Evolutionary conservation across 2,329 filamentous ascomycete species (phyloP), one percentile per base, ranked within the genome.

Genomic region (Talaromyces sp.): DNA sequence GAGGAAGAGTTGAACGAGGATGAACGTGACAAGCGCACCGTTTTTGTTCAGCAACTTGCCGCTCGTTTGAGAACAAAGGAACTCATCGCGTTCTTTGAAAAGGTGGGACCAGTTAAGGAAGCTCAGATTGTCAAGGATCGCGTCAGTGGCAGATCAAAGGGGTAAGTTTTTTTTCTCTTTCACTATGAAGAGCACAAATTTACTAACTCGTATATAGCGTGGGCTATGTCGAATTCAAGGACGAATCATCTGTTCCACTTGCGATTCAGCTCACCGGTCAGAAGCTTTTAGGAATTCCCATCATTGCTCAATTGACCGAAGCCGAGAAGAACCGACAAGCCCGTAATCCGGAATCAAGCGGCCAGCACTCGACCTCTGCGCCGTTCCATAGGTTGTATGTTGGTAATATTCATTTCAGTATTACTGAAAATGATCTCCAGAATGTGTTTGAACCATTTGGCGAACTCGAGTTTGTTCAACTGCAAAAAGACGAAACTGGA

Each of bases 291-390:
- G 93, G 92, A 83, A 97, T 99, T 68, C 95, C 95, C 62, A 96
- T 99, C 75, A 99, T 99, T 71, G 96, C 93, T 59, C 93, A 98
- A 79, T 87, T 96, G 75, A 98, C 95, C 70, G 95, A 99, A 83
- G 96, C 95, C 74, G 96, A 99, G 78, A 99, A 99, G 83, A 99
- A 99, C 74, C 92, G 95, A 69, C 93, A 96, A 82, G 91, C 92
- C 65, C 91, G 93, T 67, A 93, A 86, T 65, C 85, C 90, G 57
- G 90, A 95, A 69, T 68, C 82, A 55, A 83, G 84, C 66, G 86
- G 83, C 66, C 81, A 79, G 62, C 86, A 91, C 68, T 87, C 89
- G 62, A 93, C 93, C 73, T 89, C 90, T 63, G 89, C 96, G 62
- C 95, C 95, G 26, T 98, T 98, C 81, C 95, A 99, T 79, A 90